phyloP scores from a whole-genome alignment of 164 flowering plant genomes.

The Paratinospora sagittata region DNA sequence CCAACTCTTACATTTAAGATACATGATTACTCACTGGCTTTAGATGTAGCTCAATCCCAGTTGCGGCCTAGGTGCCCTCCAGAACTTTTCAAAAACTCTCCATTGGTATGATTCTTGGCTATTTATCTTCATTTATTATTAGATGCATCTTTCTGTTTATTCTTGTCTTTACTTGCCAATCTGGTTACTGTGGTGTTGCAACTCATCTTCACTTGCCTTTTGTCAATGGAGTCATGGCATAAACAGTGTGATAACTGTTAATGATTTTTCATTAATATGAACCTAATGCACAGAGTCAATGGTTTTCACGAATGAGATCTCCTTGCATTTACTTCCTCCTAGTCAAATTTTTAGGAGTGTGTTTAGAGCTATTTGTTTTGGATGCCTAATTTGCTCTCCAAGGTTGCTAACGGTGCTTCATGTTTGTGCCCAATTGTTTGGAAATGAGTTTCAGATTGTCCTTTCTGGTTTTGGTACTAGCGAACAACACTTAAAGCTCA shows the following conservation, averaged over 20 bases:
- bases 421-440: not conserved
- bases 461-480: slow-evolving; percentile 90
- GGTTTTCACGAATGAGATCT: not conserved
- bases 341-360: not conserved
- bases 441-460: slow-evolving; percentile 53
- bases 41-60: slow-evolving; percentile 77
- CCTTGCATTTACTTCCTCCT: not conserved
- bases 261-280: not conserved
- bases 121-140: not conserved
- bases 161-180: not conserved
- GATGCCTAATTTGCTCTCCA: not conserved
- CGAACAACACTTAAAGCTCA: slow-evolving; percentile 79
- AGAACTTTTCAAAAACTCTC: slow-evolving; percentile 77
- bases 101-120: slow-evolving; percentile 47
- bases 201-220: not conserved
- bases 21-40: slow-evolving; percentile 71
- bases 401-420: not conserved
- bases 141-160: not conserved
- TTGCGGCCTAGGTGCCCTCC: slow-evolving; percentile 78
- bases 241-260: not conserved
- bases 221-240: not conserved
- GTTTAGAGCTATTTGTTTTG: not conserved
- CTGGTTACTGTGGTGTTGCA: not conserved
- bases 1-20: slow-evolving; percentile 91
- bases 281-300: not conserved